Evolutionary conservation across 2,329 filamentous ascomycete species (phyloP).

Genomic region (Aspergillus felis): DNA sequence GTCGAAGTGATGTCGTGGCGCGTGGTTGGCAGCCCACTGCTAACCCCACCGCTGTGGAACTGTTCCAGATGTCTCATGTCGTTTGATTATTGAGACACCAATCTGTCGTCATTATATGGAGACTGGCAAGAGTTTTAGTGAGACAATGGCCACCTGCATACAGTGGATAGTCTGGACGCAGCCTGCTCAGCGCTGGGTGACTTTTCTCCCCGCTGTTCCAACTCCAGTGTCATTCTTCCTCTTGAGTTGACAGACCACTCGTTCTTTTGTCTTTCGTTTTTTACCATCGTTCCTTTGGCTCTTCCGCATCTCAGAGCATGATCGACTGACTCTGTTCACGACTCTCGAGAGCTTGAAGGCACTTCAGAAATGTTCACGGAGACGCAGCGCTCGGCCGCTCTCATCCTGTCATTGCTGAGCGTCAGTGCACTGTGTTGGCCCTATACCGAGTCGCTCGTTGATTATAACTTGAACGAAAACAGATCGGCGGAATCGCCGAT

Average conservation of each 20-base stretch:
- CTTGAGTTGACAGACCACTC: not conserved
- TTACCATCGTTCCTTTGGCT: not conserved
- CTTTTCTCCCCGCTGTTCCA: not conserved
- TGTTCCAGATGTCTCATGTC: not conserved
- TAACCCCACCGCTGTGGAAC: not conserved
- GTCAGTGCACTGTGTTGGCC: conserved; percentile 26
- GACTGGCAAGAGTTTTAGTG: not conserved
- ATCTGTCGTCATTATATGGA: not conserved
- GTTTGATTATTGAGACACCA: not conserved
- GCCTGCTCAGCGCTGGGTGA: not conserved
- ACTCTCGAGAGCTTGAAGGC: not conserved
- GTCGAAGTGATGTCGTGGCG: not conserved
- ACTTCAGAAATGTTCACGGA: not conserved
- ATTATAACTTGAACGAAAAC: conserved; percentile 60
- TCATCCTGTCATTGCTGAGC: not conserved
- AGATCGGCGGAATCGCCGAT: conserved; percentile 49
- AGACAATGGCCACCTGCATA: not conserved
- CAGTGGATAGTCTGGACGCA: too few relatives aligned
- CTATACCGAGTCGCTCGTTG: conserved; percentile 47
- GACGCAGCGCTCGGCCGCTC: not conserved
- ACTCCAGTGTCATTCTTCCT: not conserved
- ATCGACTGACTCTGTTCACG: not conserved
- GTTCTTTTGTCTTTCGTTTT: not conserved
- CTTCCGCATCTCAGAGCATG: not conserved
- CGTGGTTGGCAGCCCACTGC: not conserved